Percentiles rank a stretch among this genome's conserved stretches.
Conservation (phyloP, 306 rosid species). For the Chamaecrista fasciculata region DNA sequence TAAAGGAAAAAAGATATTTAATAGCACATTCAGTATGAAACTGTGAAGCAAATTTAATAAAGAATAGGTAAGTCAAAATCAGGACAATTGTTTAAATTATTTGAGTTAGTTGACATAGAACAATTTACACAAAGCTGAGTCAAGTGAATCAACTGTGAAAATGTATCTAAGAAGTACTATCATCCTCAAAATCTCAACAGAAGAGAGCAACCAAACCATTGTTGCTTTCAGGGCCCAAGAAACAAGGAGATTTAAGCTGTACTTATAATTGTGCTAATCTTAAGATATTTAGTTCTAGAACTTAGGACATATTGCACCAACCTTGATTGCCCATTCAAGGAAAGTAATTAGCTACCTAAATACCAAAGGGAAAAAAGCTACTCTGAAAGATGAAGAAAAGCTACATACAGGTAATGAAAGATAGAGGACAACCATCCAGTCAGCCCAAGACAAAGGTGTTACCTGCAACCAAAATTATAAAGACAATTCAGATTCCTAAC, state of each 20-base stretch:
- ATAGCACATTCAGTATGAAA: neutral
- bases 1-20: neutral
- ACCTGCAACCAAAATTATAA: constrained; percentile 51
- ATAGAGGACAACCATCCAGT: constrained; percentile 82
- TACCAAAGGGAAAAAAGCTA: neutral
- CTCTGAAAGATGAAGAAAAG: constrained; percentile 25
- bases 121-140: neutral
- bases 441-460: constrained; percentile 84
- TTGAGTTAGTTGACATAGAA: neutral
- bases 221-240: constrained; percentile 13
- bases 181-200: constrained; percentile 9
- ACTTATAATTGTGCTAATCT: neutral
- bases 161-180: neutral
- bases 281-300: constrained; percentile 17
- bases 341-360: constrained; percentile 24
- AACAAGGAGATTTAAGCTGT: constrained; percentile 6
- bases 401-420: constrained; percentile 86
- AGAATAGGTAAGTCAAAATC: neutral
- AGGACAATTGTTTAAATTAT: neutral
- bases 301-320: neutral
- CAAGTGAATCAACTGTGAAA: constrained; percentile 2
- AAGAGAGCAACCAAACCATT: neutral
- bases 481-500: constrained; percentile 23
- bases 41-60: neutral
- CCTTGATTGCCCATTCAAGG: constrained; percentile 8